A percentile compares a stretch with the other conserved stretches of the same genome.
These are phyloP conservation scores for Blastobotrys apis DNA, from an alignment of 1,139 yeast species.

Conservation along the genomic window DNA sequence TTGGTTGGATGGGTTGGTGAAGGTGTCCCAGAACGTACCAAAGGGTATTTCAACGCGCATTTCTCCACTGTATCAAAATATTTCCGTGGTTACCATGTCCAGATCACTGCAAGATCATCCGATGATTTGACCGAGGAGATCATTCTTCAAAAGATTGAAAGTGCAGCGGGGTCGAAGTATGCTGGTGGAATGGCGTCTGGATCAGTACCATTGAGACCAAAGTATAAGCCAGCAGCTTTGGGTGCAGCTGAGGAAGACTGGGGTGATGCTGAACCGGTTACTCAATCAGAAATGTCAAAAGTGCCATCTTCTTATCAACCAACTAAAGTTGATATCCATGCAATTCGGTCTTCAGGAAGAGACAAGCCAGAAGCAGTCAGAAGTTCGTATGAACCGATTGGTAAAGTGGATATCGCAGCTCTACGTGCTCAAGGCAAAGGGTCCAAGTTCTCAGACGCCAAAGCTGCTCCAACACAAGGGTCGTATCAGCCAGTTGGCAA, in stretches of 20 bases:
- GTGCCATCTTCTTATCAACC: constrained; percentile 71
- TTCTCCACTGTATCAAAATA: constrained; percentile 39
- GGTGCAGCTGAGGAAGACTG: constrained; percentile 49
- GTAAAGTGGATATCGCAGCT: constrained; percentile 51
- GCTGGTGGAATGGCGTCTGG: constrained; percentile 33
- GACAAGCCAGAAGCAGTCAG: constrained; percentile 32
- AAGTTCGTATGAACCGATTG: constrained; percentile 48
- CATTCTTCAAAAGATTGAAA: constrained; percentile 68
- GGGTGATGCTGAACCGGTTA: constrained; percentile 48
- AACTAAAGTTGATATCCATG: constrained; percentile 47
- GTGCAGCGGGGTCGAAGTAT: constrained; percentile 95
- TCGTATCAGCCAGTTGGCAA: constrained; percentile 57
- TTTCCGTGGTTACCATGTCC: constrained; percentile 79
- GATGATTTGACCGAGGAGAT: constrained; percentile 84
- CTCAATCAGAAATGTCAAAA: constrained; percentile 43
- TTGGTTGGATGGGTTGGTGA: constrained; percentile 78
- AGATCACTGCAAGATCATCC: constrained; percentile 90
- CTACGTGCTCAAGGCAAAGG: constrained; percentile 39
- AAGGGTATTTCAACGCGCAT: constrained; percentile 43
- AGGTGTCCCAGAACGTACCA: constrained; percentile 43
- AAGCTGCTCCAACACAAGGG: constrained; percentile 30
- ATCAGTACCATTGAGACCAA: constrained; percentile 37
- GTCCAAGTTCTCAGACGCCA: constrained; percentile 30
- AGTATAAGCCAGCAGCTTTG: constrained; percentile 30
- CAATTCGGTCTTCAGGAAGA: constrained; percentile 30